phyloP scores from a whole-genome alignment of 805 yeast genomes.

The Saccharomyces eubayanus region DNA sequence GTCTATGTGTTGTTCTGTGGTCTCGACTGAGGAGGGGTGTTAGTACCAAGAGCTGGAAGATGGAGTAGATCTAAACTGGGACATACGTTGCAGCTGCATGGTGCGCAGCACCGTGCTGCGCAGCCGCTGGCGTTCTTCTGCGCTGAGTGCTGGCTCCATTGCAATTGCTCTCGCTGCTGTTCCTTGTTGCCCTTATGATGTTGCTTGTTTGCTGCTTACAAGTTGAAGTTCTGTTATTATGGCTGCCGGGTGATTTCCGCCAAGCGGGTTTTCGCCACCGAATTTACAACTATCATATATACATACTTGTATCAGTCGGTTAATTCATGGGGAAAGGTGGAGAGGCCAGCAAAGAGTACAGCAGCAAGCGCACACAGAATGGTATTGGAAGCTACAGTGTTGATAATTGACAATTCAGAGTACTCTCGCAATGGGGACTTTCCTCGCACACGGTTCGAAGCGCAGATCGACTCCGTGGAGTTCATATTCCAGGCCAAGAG shows the following conservation, averaged over 20 bases:
- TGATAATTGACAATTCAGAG: slow-evolving; percentile 92
- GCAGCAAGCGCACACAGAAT: slow-evolving; percentile 33
- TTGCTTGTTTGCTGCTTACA: background rate
- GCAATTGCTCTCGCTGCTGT: background rate
- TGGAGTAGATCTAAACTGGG: background rate
- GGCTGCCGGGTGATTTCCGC: background rate
- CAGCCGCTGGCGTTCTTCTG: background rate
- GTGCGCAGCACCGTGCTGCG: background rate
- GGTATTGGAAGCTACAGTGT: slow-evolving; percentile 95
- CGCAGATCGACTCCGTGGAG: slow-evolving; percentile 86
- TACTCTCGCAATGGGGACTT: slow-evolving; percentile 94
- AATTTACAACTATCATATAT: background rate
- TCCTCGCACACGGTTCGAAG: slow-evolving; percentile 78
- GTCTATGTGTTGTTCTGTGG: background rate
- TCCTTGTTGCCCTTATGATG: background rate
- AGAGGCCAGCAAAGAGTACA: background rate
- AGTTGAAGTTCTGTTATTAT: background rate
- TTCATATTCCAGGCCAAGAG: slow-evolving; percentile 78
- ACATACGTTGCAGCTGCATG: background rate
- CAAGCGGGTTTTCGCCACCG: background rate
- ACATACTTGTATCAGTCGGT: background rate
- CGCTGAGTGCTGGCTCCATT: background rate
- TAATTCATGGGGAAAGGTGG: background rate
- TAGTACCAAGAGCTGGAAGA: background rate
- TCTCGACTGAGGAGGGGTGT: background rate